These are phyloP conservation scores for Durio zibethinus DNA, from an alignment of 345 rosid species.

Conservation along the genomic window DNA sequence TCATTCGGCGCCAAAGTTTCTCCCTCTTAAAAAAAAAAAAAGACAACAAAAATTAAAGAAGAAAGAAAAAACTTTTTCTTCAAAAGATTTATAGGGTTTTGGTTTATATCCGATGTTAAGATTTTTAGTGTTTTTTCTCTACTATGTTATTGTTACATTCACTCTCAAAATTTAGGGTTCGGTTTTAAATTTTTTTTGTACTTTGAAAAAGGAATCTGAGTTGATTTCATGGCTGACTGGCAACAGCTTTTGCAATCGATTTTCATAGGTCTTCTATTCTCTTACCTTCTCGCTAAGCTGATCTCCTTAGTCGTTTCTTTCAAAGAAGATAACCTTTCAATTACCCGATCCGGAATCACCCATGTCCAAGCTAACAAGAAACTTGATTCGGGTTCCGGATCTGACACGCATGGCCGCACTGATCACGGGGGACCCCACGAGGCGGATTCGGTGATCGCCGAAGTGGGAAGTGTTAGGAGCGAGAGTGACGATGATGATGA, in stretches of 20 bases:
- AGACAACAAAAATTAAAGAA: no score
- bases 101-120: background rate
- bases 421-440: slow-evolving; percentile 26
- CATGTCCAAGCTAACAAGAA: slow-evolving; percentile 11
- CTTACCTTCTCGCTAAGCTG: slow-evolving; percentile 88
- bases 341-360: slow-evolving; percentile 38
- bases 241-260: slow-evolving; percentile 68
- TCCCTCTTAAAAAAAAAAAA: background rate
- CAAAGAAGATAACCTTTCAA: slow-evolving; percentile 66
- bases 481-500: slow-evolving; percentile 38
- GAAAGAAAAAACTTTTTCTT: background rate
- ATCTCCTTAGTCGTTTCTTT: slow-evolving; percentile 80
- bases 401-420: slow-evolving; percentile 29
- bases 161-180: slow-evolving; percentile 17
- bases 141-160: background rate
- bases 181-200: background rate
- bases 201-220: background rate
- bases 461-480: slow-evolving; percentile 70
- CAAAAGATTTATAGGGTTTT: background rate
- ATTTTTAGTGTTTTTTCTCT: background rate
- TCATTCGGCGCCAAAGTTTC: slow-evolving; percentile 25
- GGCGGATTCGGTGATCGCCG: slow-evolving; percentile 61
- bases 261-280: slow-evolving; percentile 69
- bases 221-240: slow-evolving; percentile 66
- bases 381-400: slow-evolving; percentile 5